A percentile compares a stretch with the other conserved stretches of the same genome.
Conservation (phyloP, 169 alveolate genomes). For the Pseudocohnilembus persalinus region DNA sequence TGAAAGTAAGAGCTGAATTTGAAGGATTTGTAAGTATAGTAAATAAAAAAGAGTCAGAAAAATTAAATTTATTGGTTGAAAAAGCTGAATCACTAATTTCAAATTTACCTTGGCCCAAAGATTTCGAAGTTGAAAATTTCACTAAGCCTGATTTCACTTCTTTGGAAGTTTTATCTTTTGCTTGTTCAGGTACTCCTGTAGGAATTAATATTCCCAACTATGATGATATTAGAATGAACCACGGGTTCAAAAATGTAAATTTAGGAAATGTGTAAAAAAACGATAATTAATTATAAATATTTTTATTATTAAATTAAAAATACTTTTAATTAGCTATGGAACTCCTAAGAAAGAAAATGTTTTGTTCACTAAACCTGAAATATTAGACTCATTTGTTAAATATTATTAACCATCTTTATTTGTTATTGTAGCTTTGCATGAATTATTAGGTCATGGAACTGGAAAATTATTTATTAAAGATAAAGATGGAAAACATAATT, state of each 20-base stretch:
- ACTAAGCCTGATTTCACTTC: slow-evolving; percentile 75
- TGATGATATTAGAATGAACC: slow-evolving; percentile 68
- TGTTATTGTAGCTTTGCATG: slow-evolving; percentile 76
- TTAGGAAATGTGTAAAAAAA: slow-evolving; percentile 56
- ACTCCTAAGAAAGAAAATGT: slow-evolving; percentile 54
- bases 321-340: slow-evolving; percentile 7
- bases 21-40: slow-evolving; percentile 80
- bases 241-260: slow-evolving; percentile 78
- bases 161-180: slow-evolving; percentile 66
- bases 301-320: too few species aligned
- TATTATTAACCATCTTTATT: slow-evolving; percentile 53
- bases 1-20: slow-evolving; percentile 75
- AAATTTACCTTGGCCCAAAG: slow-evolving; percentile 80
- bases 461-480: slow-evolving; percentile 68
- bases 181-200: slow-evolving; percentile 65
- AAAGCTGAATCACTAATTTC: slow-evolving; percentile 66
- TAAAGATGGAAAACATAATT: slow-evolving; percentile 61
- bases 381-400: slow-evolving; percentile 43
- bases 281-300: background rate
- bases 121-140: slow-evolving; percentile 74
- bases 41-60: slow-evolving; percentile 61
- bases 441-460: slow-evolving; percentile 79
- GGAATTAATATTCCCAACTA: slow-evolving; percentile 82
- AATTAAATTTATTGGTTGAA: slow-evolving; percentile 55
- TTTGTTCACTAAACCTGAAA: slow-evolving; percentile 54